phyloP scores from a whole-genome alignment of 257 asterid species.

The Nicotiana benthamiana region DNA sequence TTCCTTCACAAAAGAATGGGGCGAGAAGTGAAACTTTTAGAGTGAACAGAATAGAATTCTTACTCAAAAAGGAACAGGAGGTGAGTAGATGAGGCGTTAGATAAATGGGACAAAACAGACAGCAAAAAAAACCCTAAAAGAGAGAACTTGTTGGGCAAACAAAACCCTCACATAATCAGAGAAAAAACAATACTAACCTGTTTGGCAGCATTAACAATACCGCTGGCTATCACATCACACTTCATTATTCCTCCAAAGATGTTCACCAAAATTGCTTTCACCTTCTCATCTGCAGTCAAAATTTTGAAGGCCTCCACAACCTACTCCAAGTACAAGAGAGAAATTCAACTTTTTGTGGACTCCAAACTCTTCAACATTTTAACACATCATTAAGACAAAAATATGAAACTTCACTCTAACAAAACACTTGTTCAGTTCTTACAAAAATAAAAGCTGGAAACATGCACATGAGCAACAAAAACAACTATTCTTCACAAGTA shows the following conservation, averaged over 20 bases:
- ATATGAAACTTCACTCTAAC: not conserved
- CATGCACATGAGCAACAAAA: not conserved
- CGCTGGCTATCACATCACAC: conserved; percentile 96
- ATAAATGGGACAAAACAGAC: not conserved
- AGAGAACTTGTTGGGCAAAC: not conserved
- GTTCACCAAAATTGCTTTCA: conserved; percentile 93
- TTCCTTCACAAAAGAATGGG: not conserved
- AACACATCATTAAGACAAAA: not conserved
- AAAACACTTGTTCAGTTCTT: not conserved
- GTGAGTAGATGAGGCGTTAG: not conserved
- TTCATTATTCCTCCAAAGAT: conserved; percentile 99
- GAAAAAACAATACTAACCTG: conserved; percentile 32
- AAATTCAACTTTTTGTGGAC: not conserved
- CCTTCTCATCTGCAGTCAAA: conserved; percentile 92
- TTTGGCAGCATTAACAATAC: conserved; percentile 97
- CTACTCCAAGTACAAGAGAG: conserved; percentile 31
- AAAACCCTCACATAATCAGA: not conserved
- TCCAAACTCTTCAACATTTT: not conserved
- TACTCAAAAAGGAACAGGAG: not conserved
- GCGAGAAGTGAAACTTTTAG: not conserved
- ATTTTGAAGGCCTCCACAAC: conserved; percentile 99
- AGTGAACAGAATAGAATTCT: not conserved
- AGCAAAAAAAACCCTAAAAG: not conserved
- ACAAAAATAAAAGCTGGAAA: not conserved
- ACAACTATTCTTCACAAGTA: not conserved